Conservation (phyloP, 1,139 yeast genomes). For the Taiozyma sp. region DNA sequence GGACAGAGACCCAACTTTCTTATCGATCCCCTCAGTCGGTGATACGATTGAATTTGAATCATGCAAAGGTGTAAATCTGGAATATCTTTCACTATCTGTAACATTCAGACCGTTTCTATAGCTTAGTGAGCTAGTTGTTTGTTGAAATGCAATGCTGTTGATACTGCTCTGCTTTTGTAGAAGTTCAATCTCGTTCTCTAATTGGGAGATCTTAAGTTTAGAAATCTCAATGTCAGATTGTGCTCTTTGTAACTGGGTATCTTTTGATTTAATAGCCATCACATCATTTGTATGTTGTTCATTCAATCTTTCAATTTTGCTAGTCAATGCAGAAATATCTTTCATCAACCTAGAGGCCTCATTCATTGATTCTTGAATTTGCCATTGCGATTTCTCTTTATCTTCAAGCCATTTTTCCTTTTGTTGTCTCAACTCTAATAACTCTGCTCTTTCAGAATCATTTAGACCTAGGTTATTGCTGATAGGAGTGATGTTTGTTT, state of each 20-base stretch:
- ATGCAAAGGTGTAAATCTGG: conserved; percentile 13
- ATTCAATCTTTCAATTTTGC: conserved; percentile 36
- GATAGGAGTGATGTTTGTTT: conserved; percentile 5
- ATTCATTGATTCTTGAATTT: conserved; percentile 37
- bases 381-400: conserved; percentile 35
- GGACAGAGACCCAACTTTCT: conserved; percentile 19
- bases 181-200: conserved; percentile 49
- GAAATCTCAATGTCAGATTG: conserved; percentile 57
- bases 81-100: conserved; percentile 8
- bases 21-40: conserved; percentile 19
- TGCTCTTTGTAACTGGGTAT: conserved; percentile 56
- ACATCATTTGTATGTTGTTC: conserved; percentile 47
- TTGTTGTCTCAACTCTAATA: conserved; percentile 48
- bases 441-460: conserved; percentile 33
- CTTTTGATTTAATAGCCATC: conserved; percentile 57
- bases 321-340: conserved; percentile 33
- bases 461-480: conserved; percentile 7
- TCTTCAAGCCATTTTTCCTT: conserved; percentile 47
- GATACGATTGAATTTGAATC: conserved; percentile 14
- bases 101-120: background rate
- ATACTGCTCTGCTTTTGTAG: conserved; percentile 28
- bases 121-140: conserved; percentile 6
- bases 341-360: conserved; percentile 40
- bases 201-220: conserved; percentile 41
- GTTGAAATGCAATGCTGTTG: background rate